A percentile compares a stretch with the other conserved stretches of the same genome.
Evolutionary conservation across 83 land plant species (phyloP).

Genomic region (Picea abies): DNA sequence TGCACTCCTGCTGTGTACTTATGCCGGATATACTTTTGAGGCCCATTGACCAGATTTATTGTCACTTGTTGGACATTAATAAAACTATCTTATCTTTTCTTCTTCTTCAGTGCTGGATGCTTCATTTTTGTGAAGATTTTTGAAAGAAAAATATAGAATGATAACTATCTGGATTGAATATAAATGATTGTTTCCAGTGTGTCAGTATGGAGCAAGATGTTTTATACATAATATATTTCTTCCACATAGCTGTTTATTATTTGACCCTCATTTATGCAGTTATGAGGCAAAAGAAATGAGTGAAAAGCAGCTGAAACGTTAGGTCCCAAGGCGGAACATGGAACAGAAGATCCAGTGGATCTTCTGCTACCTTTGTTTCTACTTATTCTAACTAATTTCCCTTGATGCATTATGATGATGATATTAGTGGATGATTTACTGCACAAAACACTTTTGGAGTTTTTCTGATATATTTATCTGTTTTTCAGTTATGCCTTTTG

Average conservation of each 20-base stretch:
- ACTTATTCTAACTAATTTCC: neutral
- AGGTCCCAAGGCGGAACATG: neutral
- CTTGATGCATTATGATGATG: neutral
- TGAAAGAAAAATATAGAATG: neutral
- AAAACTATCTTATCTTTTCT: too few relatives aligned
- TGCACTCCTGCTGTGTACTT: too few relatives aligned
- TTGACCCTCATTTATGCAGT: neutral
- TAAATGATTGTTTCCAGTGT: neutral
- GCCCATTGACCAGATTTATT: too few relatives aligned
- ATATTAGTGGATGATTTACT: neutral
- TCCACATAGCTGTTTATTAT: neutral
- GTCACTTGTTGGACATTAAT: too few relatives aligned
- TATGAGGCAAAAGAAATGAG: neutral
- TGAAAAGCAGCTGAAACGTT: neutral
- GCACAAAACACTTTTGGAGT: neutral
- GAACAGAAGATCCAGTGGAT: neutral
- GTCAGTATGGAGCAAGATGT: neutral
- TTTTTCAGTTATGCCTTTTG: conserved; percentile 18
- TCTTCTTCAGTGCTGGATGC: neutral
- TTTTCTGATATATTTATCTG: neutral
- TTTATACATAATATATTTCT: neutral
- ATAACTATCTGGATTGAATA: neutral
- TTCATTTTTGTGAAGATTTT: neutral
- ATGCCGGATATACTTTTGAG: too few relatives aligned
- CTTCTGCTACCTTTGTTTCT: too few relatives aligned